Base-by-base conservation (phyloP, 306 rosid genomes). In the Cucumis melo region DNA sequence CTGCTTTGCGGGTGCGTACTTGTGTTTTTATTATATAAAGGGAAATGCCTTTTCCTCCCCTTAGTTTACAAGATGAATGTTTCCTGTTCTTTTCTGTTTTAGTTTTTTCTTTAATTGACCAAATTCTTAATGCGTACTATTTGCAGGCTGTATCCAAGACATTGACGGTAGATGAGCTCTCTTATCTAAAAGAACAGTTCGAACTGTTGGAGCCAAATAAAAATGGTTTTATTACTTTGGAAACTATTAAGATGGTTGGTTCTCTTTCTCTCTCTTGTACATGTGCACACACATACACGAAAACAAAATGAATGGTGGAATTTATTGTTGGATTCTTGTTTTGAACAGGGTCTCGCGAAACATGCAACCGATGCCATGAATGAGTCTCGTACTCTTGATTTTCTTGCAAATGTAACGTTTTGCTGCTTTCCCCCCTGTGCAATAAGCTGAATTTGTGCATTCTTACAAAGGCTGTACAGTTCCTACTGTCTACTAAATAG, bases 71-170 rank as follows among this genome's bases (percentile, higher is more conserved):
- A 11, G 32, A 41, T 9, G 3, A 66, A 2, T 10, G 5, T 66
- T 67, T 41, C 32, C 8, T 19, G 19, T 67, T 68, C 56, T 12
- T 68, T 42, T 12, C 55, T 50, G 73, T 38, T 65, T n/a, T 16
- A 2, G 36, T 32, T n/a, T 10, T 65, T 38, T 19, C 72, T 64
- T 34, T 7, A 14, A 36, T 34, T 36, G 42, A 27, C 38, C 53
- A 39, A 73, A 46, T 6, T 32, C 6, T 36, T 55, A 19, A 39
- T 21, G 66, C 29, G 54, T 39, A 56, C 54, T 73, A 73, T 59
- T 85, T 46, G 81, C 91, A 95, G 99, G 98, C 99, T 77, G 81
- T 95, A 77, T 90, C 99, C 15, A 95, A 88, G 88, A 95, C 99
- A 53, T 82, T 95, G 85, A 90, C 98, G 38, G 87, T 85, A 63